A percentile compares a stretch with the other conserved stretches of the same genome.
phyloP scores from a whole-genome alignment of 345 rosid genomes.

The Salix udensis region DNA sequence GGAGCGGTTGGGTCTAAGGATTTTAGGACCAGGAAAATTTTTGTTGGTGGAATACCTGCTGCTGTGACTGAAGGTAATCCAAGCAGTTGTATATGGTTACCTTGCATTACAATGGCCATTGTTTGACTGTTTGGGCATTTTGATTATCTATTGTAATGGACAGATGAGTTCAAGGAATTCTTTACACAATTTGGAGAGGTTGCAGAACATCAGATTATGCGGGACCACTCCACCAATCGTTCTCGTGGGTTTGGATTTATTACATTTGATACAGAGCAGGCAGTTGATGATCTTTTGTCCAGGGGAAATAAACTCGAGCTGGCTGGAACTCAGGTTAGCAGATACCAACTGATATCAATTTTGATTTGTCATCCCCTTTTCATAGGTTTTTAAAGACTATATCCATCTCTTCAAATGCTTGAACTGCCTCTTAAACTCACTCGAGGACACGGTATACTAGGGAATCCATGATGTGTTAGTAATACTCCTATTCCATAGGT shows the following conservation, averaged over 20 bases:
- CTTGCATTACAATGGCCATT: not conserved
- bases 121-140: not conserved
- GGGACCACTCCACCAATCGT: slow-evolving; percentile 31
- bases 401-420: not conserved
- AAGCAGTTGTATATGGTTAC: not conserved
- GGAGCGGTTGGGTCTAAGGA: slow-evolving; percentile 68
- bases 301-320: slow-evolving; percentile 29
- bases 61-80: slow-evolving; percentile 64
- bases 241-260: slow-evolving; percentile 40
- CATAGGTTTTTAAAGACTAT: not conserved
- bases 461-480: not conserved
- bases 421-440: not conserved
- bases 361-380: not conserved
- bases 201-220: slow-evolving; percentile 31
- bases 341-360: not conserved
- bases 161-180: slow-evolving; percentile 34
- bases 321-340: slow-evolving; percentile 30
- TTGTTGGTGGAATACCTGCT: slow-evolving; percentile 89
- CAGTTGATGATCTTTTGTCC: slow-evolving; percentile 27
- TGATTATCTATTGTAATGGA: not conserved
- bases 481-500: not conserved
- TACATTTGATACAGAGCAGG: slow-evolving; percentile 26
- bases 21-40: slow-evolving; percentile 82
- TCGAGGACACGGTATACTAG: not conserved
- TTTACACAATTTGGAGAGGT: slow-evolving; percentile 30